These are phyloP conservation scores for Paramecium primaurelia DNA, from an alignment of 73 alveolate species.

Conservation along the genomic window DNA sequence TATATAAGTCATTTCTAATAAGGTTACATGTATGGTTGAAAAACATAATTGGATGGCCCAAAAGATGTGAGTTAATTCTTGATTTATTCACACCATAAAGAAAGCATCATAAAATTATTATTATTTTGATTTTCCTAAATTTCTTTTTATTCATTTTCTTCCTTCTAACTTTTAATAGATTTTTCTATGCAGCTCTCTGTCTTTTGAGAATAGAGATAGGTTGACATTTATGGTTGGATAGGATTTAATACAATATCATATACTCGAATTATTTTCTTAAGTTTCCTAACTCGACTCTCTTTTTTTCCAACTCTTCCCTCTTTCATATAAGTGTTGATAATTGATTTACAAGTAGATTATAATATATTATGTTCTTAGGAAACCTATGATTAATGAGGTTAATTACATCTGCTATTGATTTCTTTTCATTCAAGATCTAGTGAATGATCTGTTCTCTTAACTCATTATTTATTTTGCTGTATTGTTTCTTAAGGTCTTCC, in stretches of 20 bases:
- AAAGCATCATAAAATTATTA: not conserved
- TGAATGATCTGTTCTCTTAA: not conserved
- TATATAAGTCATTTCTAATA: not conserved
- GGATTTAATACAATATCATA: not conserved
- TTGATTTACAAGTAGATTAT: constrained; percentile 33
- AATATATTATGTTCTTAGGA: not conserved
- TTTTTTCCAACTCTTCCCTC: constrained; percentile 56
- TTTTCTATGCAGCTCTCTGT: not conserved
- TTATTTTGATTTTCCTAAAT: not conserved
- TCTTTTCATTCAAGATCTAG: not conserved
- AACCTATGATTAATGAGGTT: not conserved
- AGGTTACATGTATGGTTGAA: not conserved
- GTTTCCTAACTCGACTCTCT: constrained; percentile 47
- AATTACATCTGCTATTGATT: not conserved
- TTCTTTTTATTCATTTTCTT: not conserved
- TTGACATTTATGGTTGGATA: not conserved
- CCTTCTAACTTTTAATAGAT: not conserved
- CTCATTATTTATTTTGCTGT: not conserved
- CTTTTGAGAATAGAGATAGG: not conserved
- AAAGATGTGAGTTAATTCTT: not conserved
- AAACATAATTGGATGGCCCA: not conserved
- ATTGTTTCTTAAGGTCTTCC: not conserved
- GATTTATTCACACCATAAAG: not conserved
- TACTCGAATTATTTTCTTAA: not conserved
- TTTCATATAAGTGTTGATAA: constrained; percentile 25